Evolutionary conservation across 352 stramenopile genomes (phyloP), one percentile per base, ranked within the genome.

Genomic region (Phytophthora vignae): DNA sequence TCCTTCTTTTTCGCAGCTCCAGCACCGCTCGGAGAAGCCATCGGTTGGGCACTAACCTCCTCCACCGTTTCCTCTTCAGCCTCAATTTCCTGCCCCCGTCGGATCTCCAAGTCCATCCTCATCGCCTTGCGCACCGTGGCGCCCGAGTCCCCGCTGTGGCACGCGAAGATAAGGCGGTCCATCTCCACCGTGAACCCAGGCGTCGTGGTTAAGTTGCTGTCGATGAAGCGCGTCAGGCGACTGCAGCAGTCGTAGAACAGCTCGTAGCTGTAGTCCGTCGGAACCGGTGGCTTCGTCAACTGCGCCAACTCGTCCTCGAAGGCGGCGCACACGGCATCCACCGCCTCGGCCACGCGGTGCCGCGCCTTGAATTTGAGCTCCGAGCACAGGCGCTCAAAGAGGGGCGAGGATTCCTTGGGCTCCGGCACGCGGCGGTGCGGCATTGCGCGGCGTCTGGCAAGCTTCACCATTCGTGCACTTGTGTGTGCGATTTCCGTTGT

Each of bases 91-190:
- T 48, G 14, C 21, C 33, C 5, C 48, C 69, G 36, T 44, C 69
- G 27, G 64, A 90, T 87, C 53, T 69, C 83, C 11, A 90, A 31
- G 10, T 82, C 77, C 54, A 85, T 85, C 11, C 76, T 90, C 52
- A 88, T 75, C 9, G 86, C 76, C 1, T 69, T 76, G 19, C 60
- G 57, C 44, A 88, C 27, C 54, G 78, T 67, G 22, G 58, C 31
- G 46, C 82, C 78, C 0, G 78, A 76, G 15, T 76, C 76, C 15
- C 77, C 76, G 60, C 74, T 89, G 62, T 90, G 82, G 64, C 84
- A 91, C 14, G 84, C 82, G 33, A 89, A 60, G 46, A 91, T 89
- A 54, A 90, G 76, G 55, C 84, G 84, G 57, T 90, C 84, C 84
- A 91, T 91, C 53, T 91, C 78, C 73, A 82, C 57, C 22, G 70